Evolutionary conservation across 2,329 filamentous ascomycete genomes (phyloP), one percentile per base, ranked within the genome.

Genomic region (Scolecobasidium constrictum): DNA sequence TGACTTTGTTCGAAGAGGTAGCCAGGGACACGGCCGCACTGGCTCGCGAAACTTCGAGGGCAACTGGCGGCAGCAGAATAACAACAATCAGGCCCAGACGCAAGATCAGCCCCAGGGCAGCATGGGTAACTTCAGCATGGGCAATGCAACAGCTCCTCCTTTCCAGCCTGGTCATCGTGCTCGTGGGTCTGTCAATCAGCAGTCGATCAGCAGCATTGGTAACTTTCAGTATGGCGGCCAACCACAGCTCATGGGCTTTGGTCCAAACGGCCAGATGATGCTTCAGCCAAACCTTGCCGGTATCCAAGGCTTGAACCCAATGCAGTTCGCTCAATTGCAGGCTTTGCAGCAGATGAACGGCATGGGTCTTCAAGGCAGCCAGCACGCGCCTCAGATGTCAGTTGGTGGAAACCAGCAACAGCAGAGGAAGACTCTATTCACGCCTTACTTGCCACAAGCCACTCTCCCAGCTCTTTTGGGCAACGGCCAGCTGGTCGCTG

Each of bases 381-480:
- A 93, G 60, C 84, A 90, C 56, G 79, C 78, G 41, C 77, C 66
- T 33, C 60, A 77, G 67, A 59, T 78, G 71, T 56, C 77, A 48
- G 63, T 67, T 56, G 64, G 66, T 45, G 63, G 66, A 37, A 62
- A 79, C 51, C 75, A 81, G 52, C 78, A 81, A 49, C 83, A 90
- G 59, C 88, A 94, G 68, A 82, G 92, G 59, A 98, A 98, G 75
- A 98, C 92, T 2, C 77, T 98, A 17, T 98, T 98, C 68, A 96
- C 92, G 53, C 92, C 92, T 49, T 98, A 98, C 57, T 76, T 98
- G 40, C 90, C 92, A 13, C 92, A 98, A 62, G 90, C 90, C 5
- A 93, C 83, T 46, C 73, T 98, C 16, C 92, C 92, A 46, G 90
- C 88, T 40, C 75, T 98, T 31, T 77, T 96, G 45, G 81, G 78